phyloP scores from a whole-genome alignment of 495 filamentous ascomycete genomes.

The Lasiosphaeria hispida region DNA sequence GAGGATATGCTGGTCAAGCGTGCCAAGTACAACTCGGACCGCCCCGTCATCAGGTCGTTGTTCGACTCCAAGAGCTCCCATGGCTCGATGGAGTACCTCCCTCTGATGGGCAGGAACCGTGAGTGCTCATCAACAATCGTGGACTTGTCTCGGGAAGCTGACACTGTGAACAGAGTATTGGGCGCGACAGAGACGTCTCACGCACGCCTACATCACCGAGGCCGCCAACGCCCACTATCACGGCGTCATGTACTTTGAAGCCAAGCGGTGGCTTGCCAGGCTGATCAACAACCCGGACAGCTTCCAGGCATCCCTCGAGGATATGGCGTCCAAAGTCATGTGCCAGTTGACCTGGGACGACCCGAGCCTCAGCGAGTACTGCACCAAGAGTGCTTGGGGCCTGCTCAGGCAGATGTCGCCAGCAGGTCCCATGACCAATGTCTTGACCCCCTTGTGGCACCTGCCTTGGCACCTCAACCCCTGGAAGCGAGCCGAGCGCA shows the following conservation, averaged over 20 bases:
- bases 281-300: conserved; percentile 37
- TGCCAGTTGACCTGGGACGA: conserved; percentile 43
- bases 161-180: conserved; percentile 33
- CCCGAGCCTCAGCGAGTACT: conserved; percentile 32
- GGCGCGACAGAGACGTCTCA: conserved; percentile 39
- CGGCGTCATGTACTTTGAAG: conserved; percentile 39
- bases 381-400: conserved; percentile 38
- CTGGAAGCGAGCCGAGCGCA: conserved; percentile 41
- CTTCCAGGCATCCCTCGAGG: conserved; percentile 38
- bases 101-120: conserved; percentile 43
- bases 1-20: conserved; percentile 51
- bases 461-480: conserved; percentile 37
- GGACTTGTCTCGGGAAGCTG: neutral
- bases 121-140: conserved; percentile 12
- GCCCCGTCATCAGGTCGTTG: conserved; percentile 39
- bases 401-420: conserved; percentile 44
- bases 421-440: conserved; percentile 44
- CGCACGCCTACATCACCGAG: conserved; percentile 39
- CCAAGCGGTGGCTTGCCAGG: conserved; percentile 39
- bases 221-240: conserved; percentile 37
- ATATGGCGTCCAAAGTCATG: conserved; percentile 44
- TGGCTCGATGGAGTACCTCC: conserved; percentile 42
- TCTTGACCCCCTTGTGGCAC: conserved; percentile 42
- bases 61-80: conserved; percentile 41
- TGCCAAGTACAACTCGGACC: conserved; percentile 47